Percentiles rank a stretch among this genome's conserved stretches.
Evolutionary conservation across 2,329 filamentous ascomycete species (phyloP).

Genomic region (Geosmithia flava): DNA sequence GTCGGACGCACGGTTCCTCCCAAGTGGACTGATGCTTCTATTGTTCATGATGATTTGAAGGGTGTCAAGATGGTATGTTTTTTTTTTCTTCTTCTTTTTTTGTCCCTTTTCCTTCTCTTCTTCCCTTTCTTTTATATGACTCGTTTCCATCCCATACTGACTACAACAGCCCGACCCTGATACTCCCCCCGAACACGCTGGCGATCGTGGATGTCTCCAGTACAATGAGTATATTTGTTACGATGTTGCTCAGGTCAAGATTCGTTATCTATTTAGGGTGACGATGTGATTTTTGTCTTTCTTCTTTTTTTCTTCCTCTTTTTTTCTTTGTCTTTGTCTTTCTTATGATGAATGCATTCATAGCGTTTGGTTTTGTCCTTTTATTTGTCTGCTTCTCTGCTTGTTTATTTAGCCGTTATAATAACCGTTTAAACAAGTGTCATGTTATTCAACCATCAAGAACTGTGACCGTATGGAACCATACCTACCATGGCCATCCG

Average conservation of each 20-base stretch:
- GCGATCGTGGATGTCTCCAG: conserved; percentile 28
- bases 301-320: neutral
- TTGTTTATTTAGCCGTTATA: too few relatives aligned
- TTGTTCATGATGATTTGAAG: conserved; percentile 49
- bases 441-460: too few relatives aligned
- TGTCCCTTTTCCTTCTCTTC: neutral
- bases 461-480: too few relatives aligned
- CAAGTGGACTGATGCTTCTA: conserved; percentile 64
- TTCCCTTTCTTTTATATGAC: neutral
- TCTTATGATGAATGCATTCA: neutral
- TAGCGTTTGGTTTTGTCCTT: too few relatives aligned
- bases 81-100: neutral
- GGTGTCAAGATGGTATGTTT: conserved; percentile 57
- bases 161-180: conserved; percentile 31
- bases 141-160: neutral
- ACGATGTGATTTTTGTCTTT: conserved; percentile 22
- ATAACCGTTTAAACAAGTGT: too few relatives aligned
- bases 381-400: too few relatives aligned
- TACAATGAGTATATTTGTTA: conserved; percentile 72
- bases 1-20: conserved; percentile 51
- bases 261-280: conserved; percentile 58
- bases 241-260: conserved; percentile 54
- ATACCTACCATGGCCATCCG: too few relatives aligned
- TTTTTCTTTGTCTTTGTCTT: neutral
- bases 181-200: conserved; percentile 20